phyloP scores from a whole-genome alignment of 2,329 filamentous ascomycete genomes.

The Chalara sp. region DNA sequence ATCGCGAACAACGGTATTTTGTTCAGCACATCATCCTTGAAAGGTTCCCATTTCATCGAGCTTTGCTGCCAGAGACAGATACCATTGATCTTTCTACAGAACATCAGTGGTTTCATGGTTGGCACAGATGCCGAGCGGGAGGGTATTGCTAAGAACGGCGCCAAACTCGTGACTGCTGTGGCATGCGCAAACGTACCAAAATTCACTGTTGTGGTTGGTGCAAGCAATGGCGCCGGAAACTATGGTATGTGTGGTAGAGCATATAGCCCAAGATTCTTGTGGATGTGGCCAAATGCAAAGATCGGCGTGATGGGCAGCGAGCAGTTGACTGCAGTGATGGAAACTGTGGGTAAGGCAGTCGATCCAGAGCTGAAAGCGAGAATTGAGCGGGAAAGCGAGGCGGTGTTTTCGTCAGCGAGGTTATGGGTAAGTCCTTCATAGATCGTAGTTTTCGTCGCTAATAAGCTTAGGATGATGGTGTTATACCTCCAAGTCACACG shows the following conservation, averaged over 20 bases:
- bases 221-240: slow-evolving; percentile 88
- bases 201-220: slow-evolving; percentile 93
- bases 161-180: slow-evolving; percentile 92
- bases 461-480: slow-evolving; percentile 59
- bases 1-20: slow-evolving; percentile 95
- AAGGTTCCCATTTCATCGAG: slow-evolving; percentile 96
- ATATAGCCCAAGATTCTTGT: slow-evolving; percentile 84
- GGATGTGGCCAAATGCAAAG: slow-evolving; percentile 97
- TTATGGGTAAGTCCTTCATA: slow-evolving; percentile 57
- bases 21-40: slow-evolving; percentile 81
- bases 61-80: slow-evolving; percentile 86
- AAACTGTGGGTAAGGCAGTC: slow-evolving; percentile 76
- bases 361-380: slow-evolving; percentile 75
- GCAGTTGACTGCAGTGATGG: slow-evolving; percentile 89
- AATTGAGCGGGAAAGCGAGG: slow-evolving; percentile 87
- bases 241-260: slow-evolving; percentile 98
- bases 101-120: slow-evolving; percentile 98
- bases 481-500: slow-evolving; percentile 73
- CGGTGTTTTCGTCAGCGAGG: slow-evolving; percentile 78
- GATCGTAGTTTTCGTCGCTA: slow-evolving; percentile 5
- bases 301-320: slow-evolving; percentile 95
- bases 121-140: slow-evolving; percentile 86
- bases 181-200: slow-evolving; percentile 93
- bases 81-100: slow-evolving; percentile 88
- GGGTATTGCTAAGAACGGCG: slow-evolving; percentile 95